A percentile compares a stretch with the other conserved stretches of the same genome.
Evolutionary conservation across 2,329 filamentous ascomycete species (phyloP).

Genomic region (Pseudogymnoascus sp.): DNA sequence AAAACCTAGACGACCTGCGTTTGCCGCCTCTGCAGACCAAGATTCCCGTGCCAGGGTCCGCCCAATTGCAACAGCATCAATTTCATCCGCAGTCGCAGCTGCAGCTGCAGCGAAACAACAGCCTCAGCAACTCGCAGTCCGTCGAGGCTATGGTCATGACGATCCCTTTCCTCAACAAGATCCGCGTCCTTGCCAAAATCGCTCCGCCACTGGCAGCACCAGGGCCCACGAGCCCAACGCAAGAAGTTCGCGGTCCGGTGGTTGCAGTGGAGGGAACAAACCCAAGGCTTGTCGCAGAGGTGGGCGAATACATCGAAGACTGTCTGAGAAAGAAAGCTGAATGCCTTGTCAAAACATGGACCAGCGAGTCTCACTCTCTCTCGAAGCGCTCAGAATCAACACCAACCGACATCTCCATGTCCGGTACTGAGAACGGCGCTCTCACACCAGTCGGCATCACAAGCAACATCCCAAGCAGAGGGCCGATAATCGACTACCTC

Average conservation of each 20-base stretch:
- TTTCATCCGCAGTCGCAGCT: slow-evolving; percentile 27
- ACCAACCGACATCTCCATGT: not conserved
- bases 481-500: slow-evolving; percentile 53
- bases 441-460: not conserved
- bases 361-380: not conserved
- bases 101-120: slow-evolving; percentile 26
- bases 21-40: slow-evolving; percentile 30
- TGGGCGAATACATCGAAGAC: slow-evolving; percentile 53
- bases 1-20: slow-evolving; percentile 26
- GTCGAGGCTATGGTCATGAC: slow-evolving; percentile 68
- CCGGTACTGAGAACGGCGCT: not conserved
- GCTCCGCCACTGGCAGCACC: slow-evolving; percentile 55
- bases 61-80: slow-evolving; percentile 26
- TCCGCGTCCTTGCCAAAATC: slow-evolving; percentile 69
- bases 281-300: slow-evolving; percentile 40
- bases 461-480: not conserved
- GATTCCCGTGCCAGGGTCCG: slow-evolving; percentile 24
- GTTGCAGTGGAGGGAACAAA: slow-evolving; percentile 77
- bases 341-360: slow-evolving; percentile 26
- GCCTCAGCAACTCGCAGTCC: slow-evolving; percentile 38
- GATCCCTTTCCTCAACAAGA: slow-evolving; percentile 67
- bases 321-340: slow-evolving; percentile 23
- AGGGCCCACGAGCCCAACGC: slow-evolving; percentile 27
- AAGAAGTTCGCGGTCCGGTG: slow-evolving; percentile 62
- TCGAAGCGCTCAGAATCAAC: not conserved